phyloP scores from a whole-genome alignment of 139 green algal genomes.

The Chlorella sp. region DNA sequence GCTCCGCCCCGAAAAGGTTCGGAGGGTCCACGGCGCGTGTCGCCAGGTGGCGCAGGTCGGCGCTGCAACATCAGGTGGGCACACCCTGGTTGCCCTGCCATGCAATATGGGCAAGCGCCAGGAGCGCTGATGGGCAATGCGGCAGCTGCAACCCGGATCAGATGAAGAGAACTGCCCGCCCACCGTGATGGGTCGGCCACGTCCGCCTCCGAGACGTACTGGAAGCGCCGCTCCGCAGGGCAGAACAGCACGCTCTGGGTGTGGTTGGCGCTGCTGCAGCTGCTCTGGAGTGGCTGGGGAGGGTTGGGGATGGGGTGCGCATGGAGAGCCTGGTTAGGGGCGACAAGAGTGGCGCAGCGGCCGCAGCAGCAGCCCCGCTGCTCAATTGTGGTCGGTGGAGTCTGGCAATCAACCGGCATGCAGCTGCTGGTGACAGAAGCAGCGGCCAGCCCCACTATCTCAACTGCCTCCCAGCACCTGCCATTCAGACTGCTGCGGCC shows the following conservation, averaged over 20 bases:
- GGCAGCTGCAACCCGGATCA: too few species aligned
- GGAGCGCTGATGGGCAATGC: too few species aligned
- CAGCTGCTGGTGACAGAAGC: not conserved
- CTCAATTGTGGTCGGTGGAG: not conserved
- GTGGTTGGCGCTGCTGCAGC: slow-evolving; percentile 27
- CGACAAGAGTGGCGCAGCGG: not conserved
- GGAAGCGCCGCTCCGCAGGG: slow-evolving; percentile 80
- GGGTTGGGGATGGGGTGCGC: not conserved
- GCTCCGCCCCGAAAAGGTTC: too few species aligned
- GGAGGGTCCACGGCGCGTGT: too few species aligned
- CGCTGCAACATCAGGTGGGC: too few species aligned
- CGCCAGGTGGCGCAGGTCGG: too few species aligned
- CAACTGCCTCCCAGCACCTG: too few species aligned
- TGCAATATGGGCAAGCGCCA: too few species aligned
- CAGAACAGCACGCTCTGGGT: slow-evolving; percentile 70
- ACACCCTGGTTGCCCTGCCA: too few species aligned
- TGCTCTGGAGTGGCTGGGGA: slow-evolving; percentile 25
- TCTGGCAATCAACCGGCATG: not conserved
- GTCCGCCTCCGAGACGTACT: slow-evolving; percentile 67
- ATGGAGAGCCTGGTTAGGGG: not conserved
- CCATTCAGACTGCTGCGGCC: too few species aligned
- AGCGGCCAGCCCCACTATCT: not conserved
- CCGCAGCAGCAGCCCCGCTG: not conserved
- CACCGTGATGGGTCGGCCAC: slow-evolving; percentile 50
- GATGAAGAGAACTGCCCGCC: too few species aligned